A percentile compares a stretch with the other conserved stretches of the same genome.
Evolutionary conservation across 176 grass and related monocot species (phyloP).

Genomic region (barley (Hordeum vulgare)): MorexV3_pseudomolecules_assembly NC_058518.1:402375469-402375968

Average conservation of each 20-base stretch:
- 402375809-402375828: background rate
- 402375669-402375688: background rate
- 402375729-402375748: background rate
- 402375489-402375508: background rate
- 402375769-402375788: background rate
- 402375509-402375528: background rate
- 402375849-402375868: background rate
- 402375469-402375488: slow-evolving; percentile 17
- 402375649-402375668: background rate
- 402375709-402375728: background rate
- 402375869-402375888: background rate
- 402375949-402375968: background rate
- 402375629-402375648: background rate
- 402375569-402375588: background rate
- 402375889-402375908: background rate
- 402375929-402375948: background rate
- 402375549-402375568: background rate
- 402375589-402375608: background rate
- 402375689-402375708: background rate
- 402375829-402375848: background rate
- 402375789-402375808: background rate
- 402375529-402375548: background rate
- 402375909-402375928: background rate
- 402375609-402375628: background rate
- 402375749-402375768: too few relatives aligned